Percentiles rank a stretch among this genome's conserved stretches.
These are phyloP conservation scores for Stenocarpella maydis DNA, from an alignment of 2,329 filamentous ascomycete species.

Conservation along the genomic window DNA sequence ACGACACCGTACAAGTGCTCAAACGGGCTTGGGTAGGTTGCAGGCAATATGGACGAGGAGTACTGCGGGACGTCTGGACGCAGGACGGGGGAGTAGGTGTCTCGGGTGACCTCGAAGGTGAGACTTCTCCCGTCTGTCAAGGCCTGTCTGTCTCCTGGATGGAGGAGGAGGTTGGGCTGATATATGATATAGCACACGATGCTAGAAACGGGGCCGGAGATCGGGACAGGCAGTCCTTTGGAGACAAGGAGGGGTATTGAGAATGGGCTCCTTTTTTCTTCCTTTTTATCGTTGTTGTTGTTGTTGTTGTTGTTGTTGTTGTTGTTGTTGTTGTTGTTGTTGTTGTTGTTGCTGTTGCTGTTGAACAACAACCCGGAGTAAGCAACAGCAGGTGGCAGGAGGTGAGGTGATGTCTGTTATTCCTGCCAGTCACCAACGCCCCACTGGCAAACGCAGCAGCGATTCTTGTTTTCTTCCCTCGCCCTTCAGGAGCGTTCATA, in stretches of 20 bases:
- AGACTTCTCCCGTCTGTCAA: slow-evolving; percentile 27
- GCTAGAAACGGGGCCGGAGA: background rate
- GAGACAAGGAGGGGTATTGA: background rate
- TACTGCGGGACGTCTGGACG: slow-evolving; percentile 25
- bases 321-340: too few species aligned
- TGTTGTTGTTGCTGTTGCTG: too few species aligned
- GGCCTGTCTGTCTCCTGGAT: background rate
- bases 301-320: too few species aligned
- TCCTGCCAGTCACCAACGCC: background rate
- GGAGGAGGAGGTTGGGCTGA: background rate
- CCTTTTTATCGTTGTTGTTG: too few species aligned
- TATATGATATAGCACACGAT: slow-evolving; percentile 27
- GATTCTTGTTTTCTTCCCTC: background rate
- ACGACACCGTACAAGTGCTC: background rate
- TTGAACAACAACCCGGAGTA: background rate
- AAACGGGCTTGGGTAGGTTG: background rate
- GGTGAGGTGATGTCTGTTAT: background rate
- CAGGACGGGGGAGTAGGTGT: slow-evolving; percentile 12
- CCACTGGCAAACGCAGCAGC: background rate
- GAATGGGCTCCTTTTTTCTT: background rate
- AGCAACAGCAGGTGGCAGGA: background rate
- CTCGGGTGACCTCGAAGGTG: slow-evolving; percentile 16
- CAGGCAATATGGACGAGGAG: slow-evolving; percentile 29
- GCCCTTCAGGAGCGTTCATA: background rate
- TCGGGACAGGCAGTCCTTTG: slow-evolving; percentile 12